Conservation (phyloP, 2,329 filamentous ascomycete genomes). For the Talaromyces sp. region DNA sequence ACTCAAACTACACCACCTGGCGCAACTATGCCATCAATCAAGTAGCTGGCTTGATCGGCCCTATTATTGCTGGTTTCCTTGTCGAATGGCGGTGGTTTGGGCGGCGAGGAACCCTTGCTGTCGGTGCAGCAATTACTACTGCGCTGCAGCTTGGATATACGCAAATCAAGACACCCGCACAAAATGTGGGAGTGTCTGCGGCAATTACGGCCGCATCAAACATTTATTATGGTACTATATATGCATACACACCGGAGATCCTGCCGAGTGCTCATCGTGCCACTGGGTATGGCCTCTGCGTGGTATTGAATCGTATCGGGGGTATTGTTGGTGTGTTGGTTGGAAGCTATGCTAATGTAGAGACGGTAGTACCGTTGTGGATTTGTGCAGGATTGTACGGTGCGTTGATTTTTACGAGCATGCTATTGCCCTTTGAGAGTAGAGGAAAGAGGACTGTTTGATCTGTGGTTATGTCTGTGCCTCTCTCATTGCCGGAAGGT, state of each 20-base stretch:
- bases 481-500: too few species aligned
- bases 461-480: too few species aligned
- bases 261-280: slow-evolving; percentile 8
- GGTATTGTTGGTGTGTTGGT: slow-evolving; percentile 6
- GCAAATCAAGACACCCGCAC: slow-evolving; percentile 9
- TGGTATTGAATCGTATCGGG: slow-evolving; percentile 5
- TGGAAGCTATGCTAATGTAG: slow-evolving; percentile 9
- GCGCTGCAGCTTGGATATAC: slow-evolving; percentile 9
- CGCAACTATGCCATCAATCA: slow-evolving; percentile 9
- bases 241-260: slow-evolving; percentile 9
- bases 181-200: background rate
- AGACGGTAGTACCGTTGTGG: slow-evolving; percentile 1
- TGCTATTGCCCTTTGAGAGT: slow-evolving; percentile 5
- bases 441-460: slow-evolving; percentile 8
- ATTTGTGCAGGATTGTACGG: slow-evolving; percentile 10
- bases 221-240: slow-evolving; percentile 9
- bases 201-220: slow-evolving; percentile 5
- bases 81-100: slow-evolving; percentile 6
- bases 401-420: slow-evolving; percentile 3
- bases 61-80: slow-evolving; percentile 1
- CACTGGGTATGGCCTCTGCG: slow-evolving; percentile 9
- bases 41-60: background rate
- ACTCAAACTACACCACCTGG: slow-evolving; percentile 6
- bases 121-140: slow-evolving; percentile 6
- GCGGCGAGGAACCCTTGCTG: slow-evolving; percentile 8